Evolutionary conservation across 2,329 filamentous ascomycete genomes (phyloP).

Genomic region (Meredithiella fracta): DNA sequence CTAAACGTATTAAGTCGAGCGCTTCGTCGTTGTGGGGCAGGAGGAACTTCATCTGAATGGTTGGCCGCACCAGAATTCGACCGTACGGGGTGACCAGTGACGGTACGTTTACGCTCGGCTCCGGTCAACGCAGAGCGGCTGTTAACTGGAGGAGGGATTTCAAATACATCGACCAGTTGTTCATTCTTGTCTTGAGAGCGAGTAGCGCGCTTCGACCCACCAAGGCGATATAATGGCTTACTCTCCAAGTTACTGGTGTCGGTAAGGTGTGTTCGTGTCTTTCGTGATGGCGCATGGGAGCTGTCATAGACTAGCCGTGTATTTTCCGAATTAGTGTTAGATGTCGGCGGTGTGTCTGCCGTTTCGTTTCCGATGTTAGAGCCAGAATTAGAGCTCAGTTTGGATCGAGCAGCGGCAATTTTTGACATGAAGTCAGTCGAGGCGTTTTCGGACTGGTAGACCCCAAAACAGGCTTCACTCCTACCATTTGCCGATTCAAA

Average conservation of each 20-base stretch:
- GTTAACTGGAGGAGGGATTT: slow-evolving; percentile 26
- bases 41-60: slow-evolving; percentile 41
- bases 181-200: slow-evolving; percentile 24
- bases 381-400: slow-evolving; percentile 18
- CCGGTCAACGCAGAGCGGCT: slow-evolving; percentile 26
- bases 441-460: slow-evolving; percentile 14
- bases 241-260: slow-evolving; percentile 21
- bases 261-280: slow-evolving; percentile 28
- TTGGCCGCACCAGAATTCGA: slow-evolving; percentile 23
- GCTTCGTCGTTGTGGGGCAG: slow-evolving; percentile 50
- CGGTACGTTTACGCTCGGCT: slow-evolving; percentile 67
- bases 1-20: slow-evolving; percentile 54
- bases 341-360: slow-evolving; percentile 41
- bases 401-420: slow-evolving; percentile 35
- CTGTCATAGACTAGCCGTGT: slow-evolving; percentile 23
- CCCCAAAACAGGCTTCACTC: slow-evolving; percentile 10
- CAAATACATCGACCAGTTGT: slow-evolving; percentile 22
- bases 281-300: slow-evolving; percentile 35
- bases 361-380: slow-evolving; percentile 30
- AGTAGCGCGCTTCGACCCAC: slow-evolving; percentile 25
- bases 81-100: slow-evolving; percentile 63
- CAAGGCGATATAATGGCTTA: slow-evolving; percentile 44
- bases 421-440: slow-evolving; percentile 36
- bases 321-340: slow-evolving; percentile 10
- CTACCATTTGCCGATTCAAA: slow-evolving; percentile 25